Base-by-base conservation (phyloP, 257 asterid species). In the Plectranthus barbatus region DNA sequence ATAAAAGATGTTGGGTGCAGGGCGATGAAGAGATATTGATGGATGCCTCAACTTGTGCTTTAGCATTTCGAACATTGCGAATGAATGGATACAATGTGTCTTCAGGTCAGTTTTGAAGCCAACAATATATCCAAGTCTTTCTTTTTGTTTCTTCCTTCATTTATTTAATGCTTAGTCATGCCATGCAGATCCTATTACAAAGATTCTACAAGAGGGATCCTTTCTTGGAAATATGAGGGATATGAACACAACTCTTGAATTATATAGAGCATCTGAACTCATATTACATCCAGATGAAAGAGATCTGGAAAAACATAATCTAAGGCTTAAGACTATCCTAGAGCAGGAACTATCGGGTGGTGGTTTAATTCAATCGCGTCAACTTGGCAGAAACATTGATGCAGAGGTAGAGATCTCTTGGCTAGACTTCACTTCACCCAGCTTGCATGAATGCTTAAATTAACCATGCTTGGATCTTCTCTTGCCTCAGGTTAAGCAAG, bases 1-100 rank as follows among this genome's bases (percentile, higher is more conserved):
- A 61, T 69, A 72, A 78, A 77, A 88, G 96, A 46, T 74, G 69
- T 71, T 89, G 97, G 99, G 50, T 85, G 85, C 91, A 79, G 84
- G 91, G 85, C 59, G 70, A 74, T n/a, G 97, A 92, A 56, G 95
- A 85, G 74, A 89, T 92, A 68, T 86, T 86, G 74, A 62, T 74
- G 80, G 90, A 84, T 48, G 81, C 80, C 66, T 72, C 94, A 10
- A 82, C 95, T 61, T 89, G 95, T 83, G 86, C 94, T 21, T 58
- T 86, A 65, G 95, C 99, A 61, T 92, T 92, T 73, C 82, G 80
- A 36, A 36, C 77, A 59, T 53, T 92, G 79, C 80, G 97, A 69
- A 72, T 55, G 80, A 77, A 83, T 72, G 96, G 96, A 60, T 92
- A 85, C 69, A 68, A 69, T 45, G 76, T 89, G 60, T 72, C 88